phyloP scores from a whole-genome alignment of 345 rosid species.

The Fremontodendron californicum region DNA sequence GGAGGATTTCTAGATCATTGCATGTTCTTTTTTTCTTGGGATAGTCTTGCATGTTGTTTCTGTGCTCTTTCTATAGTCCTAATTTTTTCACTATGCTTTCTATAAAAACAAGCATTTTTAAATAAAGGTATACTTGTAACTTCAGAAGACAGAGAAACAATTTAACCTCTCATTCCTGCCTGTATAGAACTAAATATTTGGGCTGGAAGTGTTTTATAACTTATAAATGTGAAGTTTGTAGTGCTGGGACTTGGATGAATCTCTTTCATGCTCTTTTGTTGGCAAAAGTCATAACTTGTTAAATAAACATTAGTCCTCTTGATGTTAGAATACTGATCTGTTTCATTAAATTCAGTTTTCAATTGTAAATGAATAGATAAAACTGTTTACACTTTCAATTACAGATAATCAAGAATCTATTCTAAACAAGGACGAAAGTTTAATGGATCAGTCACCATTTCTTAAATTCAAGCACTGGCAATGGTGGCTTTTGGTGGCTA shows the following conservation, averaged over 20 bases:
- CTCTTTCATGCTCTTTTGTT: neutral
- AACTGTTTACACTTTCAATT: neutral
- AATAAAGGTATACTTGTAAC: neutral
- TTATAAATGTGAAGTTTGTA: neutral
- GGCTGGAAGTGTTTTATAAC: neutral
- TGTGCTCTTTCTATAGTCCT: neutral
- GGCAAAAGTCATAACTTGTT: neutral
- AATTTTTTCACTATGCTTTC: neutral
- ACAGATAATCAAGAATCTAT: slow-evolving; percentile 38
- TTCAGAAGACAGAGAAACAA: neutral
- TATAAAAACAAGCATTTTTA: neutral
- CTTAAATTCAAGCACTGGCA: slow-evolving; percentile 37
- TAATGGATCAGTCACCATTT: slow-evolving; percentile 9
- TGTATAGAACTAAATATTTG: neutral
- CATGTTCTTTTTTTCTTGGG: neutral
- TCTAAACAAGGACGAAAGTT: slow-evolving; percentile 18
- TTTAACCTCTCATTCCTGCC: neutral
- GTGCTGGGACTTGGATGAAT: neutral
- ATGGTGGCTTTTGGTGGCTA: slow-evolving; percentile 49
- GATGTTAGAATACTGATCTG: neutral
- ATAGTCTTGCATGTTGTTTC: neutral
- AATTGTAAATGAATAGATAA: neutral
- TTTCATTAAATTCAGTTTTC: neutral
- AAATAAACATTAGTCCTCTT: neutral
- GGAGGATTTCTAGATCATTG: neutral